Conservation (phyloP, 2,329 filamentous ascomycete genomes). For the Epichloe amarillans region DNA sequence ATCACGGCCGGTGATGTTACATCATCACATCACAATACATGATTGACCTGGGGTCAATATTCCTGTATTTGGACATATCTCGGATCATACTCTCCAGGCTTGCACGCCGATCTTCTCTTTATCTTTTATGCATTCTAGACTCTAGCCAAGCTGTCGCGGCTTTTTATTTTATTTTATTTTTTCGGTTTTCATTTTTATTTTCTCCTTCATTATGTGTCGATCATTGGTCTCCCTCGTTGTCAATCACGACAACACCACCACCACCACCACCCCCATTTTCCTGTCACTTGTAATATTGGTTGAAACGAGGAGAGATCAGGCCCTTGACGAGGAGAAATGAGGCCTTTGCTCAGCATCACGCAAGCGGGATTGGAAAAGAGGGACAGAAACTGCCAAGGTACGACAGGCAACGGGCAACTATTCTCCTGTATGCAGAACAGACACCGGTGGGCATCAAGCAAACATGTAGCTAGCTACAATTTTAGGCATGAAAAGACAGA, state of each 20-base stretch:
- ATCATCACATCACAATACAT: slow-evolving; percentile 11
- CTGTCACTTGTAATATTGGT: background rate
- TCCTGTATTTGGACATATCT: slow-evolving; percentile 19
- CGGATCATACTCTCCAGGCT: slow-evolving; percentile 15
- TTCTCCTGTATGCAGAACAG: background rate
- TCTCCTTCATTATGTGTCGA: slow-evolving; percentile 3
- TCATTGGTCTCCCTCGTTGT: background rate
- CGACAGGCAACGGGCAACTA: background rate
- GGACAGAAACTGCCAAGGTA: background rate
- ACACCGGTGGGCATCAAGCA: background rate
- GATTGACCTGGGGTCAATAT: slow-evolving; percentile 16
- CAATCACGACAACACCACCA: slow-evolving; percentile 14
- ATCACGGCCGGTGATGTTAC: background rate
- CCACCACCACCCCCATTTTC: slow-evolving; percentile 4
- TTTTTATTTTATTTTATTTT: slow-evolving; percentile 3
- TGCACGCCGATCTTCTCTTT: slow-evolving; percentile 10
- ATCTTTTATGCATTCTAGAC: slow-evolving; percentile 23
- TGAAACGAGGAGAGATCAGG: background rate
- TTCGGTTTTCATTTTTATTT: background rate
- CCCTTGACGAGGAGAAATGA: background rate
- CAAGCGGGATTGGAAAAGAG: background rate
- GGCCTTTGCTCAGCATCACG: background rate
- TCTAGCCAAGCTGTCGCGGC: slow-evolving; percentile 16
- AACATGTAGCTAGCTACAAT: slow-evolving; percentile 6
- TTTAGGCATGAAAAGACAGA: background rate